phyloP scores from a whole-genome alignment of 2,329 filamentous ascomycete species.

The Ascomycota sp. region DNA sequence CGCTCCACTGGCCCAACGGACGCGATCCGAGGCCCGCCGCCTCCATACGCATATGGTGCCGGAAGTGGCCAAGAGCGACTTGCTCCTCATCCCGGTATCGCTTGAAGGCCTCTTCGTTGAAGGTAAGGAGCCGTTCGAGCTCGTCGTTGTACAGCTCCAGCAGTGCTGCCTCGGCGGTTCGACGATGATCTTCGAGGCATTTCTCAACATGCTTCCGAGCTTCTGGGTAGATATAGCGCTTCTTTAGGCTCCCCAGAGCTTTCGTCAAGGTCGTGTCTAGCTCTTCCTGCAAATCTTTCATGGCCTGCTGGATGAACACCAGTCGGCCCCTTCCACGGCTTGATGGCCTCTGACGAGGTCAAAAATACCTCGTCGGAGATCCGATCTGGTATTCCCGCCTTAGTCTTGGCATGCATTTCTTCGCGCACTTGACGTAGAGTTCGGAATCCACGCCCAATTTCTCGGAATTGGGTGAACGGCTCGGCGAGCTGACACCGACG shows the following conservation, averaged over 20 bases:
- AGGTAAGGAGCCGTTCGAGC: conserved; percentile 33
- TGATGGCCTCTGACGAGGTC: conserved; percentile 34
- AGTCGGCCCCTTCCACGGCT: conserved; percentile 35
- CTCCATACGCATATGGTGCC: conserved; percentile 28
- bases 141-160: conserved; percentile 30
- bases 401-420: conserved; percentile 32
- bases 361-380: conserved; percentile 38
- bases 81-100: conserved; percentile 25
- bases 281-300: conserved; percentile 23
- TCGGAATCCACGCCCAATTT: conserved; percentile 19
- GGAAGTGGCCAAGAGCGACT: conserved; percentile 21
- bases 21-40: conserved; percentile 12
- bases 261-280: conserved; percentile 24
- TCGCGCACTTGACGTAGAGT: conserved; percentile 30
- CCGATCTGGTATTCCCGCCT: conserved; percentile 35
- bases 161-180: conserved; percentile 17
- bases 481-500: conserved; percentile 7
- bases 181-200: conserved; percentile 21
- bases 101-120: conserved; percentile 27
- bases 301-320: conserved; percentile 26
- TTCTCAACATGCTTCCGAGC: conserved; percentile 19
- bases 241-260: conserved; percentile 25
- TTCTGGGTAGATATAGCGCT: conserved; percentile 28
- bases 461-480: conserved; percentile 19
- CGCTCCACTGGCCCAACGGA: conserved; percentile 18